Evolutionary conservation across 2,329 filamentous ascomycete species (phyloP).

Genomic region (Penicillium verrucosum): DNA sequence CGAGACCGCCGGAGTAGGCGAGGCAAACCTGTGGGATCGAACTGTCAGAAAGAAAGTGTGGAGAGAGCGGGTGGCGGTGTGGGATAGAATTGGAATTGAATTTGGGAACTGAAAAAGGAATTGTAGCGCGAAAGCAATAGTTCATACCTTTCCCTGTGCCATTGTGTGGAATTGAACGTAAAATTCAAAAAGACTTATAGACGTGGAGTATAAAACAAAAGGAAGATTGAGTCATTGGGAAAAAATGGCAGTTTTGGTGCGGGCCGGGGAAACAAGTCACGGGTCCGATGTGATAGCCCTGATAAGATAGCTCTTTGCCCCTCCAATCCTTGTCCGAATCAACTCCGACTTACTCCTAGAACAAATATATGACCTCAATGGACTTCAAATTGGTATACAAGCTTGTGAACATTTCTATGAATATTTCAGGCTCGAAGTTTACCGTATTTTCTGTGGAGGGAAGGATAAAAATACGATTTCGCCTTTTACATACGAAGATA

Average conservation of each 20-base stretch:
- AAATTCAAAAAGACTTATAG: constrained; percentile 6
- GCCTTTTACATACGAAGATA: not conserved
- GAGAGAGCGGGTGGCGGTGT: constrained; percentile 18
- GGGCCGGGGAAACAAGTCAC: constrained; percentile 21
- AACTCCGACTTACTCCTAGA: not conserved
- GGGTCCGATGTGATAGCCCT: constrained; percentile 22
- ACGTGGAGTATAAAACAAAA: constrained; percentile 14
- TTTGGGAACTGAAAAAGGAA: not conserved
- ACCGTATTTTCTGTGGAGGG: too few species aligned
- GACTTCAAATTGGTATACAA: not conserved
- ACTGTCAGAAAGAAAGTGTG: constrained; percentile 18
- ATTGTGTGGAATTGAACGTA: constrained; percentile 20
- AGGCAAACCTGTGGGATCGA: constrained; percentile 32
- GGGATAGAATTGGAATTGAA: not conserved
- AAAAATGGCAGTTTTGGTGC: constrained; percentile 22
- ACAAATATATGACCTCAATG: not conserved
- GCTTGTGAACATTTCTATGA: not conserved
- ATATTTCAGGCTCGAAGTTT: not conserved
- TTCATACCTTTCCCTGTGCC: constrained; percentile 27
- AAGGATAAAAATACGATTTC: not conserved
- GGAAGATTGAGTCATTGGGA: constrained; percentile 23
- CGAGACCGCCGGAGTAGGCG: constrained; percentile 52
- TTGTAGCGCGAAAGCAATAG: not conserved
- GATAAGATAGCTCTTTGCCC: constrained; percentile 16
- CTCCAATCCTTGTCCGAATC: not conserved